Base-by-base conservation (phyloP, 2,329 filamentous ascomycete species). In the Monosporascus sp. region DNA sequence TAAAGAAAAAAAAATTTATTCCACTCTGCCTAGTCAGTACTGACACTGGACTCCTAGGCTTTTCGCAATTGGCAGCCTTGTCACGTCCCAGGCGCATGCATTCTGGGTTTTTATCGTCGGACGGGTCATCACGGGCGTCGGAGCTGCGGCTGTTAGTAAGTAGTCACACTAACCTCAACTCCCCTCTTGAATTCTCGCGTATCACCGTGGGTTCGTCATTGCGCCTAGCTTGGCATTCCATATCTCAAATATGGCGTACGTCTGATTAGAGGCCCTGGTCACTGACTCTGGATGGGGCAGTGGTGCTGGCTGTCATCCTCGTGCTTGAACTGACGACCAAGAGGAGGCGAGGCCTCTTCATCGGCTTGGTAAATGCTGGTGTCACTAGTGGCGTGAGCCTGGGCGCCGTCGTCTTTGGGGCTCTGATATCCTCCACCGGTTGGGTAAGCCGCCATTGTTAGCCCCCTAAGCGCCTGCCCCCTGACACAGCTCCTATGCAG, bases 251-350 rank as follows among this genome's bases (percentile, higher is more conserved):
- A 43, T 43, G 18, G 18, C 22, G 18, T 24, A 43, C 14, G 22
- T 14, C 39, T 6, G 18, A 20, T 20, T 43, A 11, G 11, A 14
- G 11, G 2, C 24, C 24, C 24, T 8, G 22, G 6, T n/a, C 14
- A 46, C 43, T 46, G 20, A 46, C 43, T 25, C 9, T n/a, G n/a
- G 24, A n/a, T 8, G 15, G 43, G 43, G 20, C 11, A 46, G 43
- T 90, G 71, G 86, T 87, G 0, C 79, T 92, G 6, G 80, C 85
- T 1, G 82, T 90, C 47, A 89, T 95, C 47, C 75, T 93, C 22
- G 83, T 89, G 0, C 77, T 94, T n/a, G 86, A 93, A 65, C 72
- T 94, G 56, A 81, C 85, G 0, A 82, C 79, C 22, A 81, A 83
- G 55, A 83, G 82, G 57, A 77, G 82, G 5, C 77, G 90, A 53